Conservation (phyloP, 441 rosid genomes). For the Croton laevigatus region DNA sequence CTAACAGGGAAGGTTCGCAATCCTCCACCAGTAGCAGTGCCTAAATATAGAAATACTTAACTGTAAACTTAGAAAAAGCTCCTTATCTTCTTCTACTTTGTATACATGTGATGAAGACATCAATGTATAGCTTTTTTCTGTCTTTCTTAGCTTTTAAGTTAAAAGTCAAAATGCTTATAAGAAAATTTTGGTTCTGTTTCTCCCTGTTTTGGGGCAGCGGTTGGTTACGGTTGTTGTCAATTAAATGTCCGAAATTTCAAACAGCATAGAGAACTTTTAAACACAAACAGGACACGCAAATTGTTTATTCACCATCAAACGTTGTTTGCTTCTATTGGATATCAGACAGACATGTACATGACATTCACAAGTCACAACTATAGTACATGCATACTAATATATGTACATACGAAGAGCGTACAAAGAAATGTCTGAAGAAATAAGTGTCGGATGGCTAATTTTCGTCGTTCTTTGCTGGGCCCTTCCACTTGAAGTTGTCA, state of each 20-base stretch:
- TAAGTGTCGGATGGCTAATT: neutral
- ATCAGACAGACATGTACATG: neutral
- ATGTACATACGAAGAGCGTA: neutral
- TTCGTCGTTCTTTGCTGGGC: slow-evolving; percentile 27
- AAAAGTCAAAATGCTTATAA: slow-evolving; percentile 6
- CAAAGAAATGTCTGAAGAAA: neutral
- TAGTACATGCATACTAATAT: neutral
- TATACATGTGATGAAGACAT: slow-evolving; percentile 11
- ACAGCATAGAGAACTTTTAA: slow-evolving; percentile 5
- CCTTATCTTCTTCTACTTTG: slow-evolving; percentile 2
- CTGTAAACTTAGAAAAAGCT: slow-evolving; percentile 4
- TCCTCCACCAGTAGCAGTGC: slow-evolving; percentile 25
- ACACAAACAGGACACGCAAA: neutral
- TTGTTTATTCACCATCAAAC: neutral
- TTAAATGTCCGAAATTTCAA: neutral
- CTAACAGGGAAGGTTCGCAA: slow-evolving; percentile 28
- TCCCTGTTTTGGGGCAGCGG: neutral
- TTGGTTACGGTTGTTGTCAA: neutral
- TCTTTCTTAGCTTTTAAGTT: slow-evolving; percentile 12
- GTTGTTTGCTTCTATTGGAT: neutral
- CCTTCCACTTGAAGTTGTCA: slow-evolving; percentile 68
- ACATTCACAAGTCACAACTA: neutral
- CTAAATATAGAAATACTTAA: slow-evolving; percentile 17
- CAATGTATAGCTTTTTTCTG: slow-evolving; percentile 13
- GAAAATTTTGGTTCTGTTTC: neutral